Base-by-base conservation (phyloP, 2,329 filamentous ascomycete species). In the Aureobasidium sp. region DNA sequence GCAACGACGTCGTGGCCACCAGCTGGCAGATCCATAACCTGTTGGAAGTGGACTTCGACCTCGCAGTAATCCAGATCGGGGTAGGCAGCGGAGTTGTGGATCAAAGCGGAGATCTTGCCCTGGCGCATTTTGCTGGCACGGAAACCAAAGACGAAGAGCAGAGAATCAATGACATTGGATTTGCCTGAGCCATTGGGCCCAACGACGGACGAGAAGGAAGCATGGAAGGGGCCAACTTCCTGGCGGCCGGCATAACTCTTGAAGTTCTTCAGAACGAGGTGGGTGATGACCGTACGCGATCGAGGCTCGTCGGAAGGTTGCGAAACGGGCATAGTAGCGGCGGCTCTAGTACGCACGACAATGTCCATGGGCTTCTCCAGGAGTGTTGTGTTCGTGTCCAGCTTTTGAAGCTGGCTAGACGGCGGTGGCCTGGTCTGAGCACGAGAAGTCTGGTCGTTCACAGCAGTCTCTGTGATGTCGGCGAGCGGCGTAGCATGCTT, bases 121-220 rank as follows among this genome's bases (percentile, higher is more conserved):
- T 99, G 94, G 69, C 94, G 84, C 94, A 99, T 99, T 77, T 99
- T 99, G 80, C 93, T 97, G 43, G 94, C 94, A 62, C 94, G 87
- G 78, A 99, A 99, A 58, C 95, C 94, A 71, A 99, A 99, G n/a
- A 99, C 94, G 69, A 99, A 99, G 0, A 99, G 83, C 29, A 99
- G 78, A 2, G 94, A 96, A 74, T 99, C 94, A 70, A 99, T 99
- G 64, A 99, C 95, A 68, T 99, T 99, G 23, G 94, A 97, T 73
- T 99, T 99, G 62, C 94, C 94, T 10, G 94, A 99, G 63, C 94
- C 94, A 72, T 99, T 99, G 53, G 95, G 94, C 0, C 94, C 95
- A 10, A 99, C 94, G 2, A 99, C 94, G 0, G 94, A 96, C 1
- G 94, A 96, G 75, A 99, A 99, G 0, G 94, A 99, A 1, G 90